Base-by-base conservation (phyloP, 164 flowering plant genomes). In the Piper betle region DNA sequence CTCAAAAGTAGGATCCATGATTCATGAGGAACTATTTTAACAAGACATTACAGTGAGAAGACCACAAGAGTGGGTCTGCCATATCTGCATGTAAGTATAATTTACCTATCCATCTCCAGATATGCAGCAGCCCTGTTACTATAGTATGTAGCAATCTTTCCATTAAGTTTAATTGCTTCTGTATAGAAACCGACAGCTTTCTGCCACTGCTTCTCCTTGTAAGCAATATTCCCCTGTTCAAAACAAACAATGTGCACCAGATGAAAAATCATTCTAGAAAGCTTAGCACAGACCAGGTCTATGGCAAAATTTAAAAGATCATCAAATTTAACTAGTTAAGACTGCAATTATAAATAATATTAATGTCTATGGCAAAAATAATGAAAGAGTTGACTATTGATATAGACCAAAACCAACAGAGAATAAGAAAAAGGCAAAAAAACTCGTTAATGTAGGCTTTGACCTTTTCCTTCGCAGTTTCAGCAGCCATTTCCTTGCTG, bases 121-220 rank as follows among this genome's bases (percentile, higher is more conserved):
- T 88, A 79, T 52, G 96, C 99, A 56, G 95, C 95, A 68, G 99
- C 99, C 74, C 97, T 82, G 67, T 93, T 93, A 66, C 87, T 88
- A 74, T 85, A 93, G 63, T 90, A 93, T 16, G 97, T 90, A 58
- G 99, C 96, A 82, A 75, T 90, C 58, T 68, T 81, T 39, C 85
- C 78, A 71, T 70, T 72, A 40, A 86, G 85, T 71, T 82, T 93
- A 72, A 93, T 88, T 65, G 99, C 97, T 67, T 93, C 99, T 18
- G 93, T 76, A 63, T 93, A 93, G 62, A 75, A 85, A 58, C 77
- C 67, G 40, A 93, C 74, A 56, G 99, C 99, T 67, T 80, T 88
- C 73, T 78, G 91, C 93, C 89, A 86, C 60, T 86, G 88, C 57
- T 86, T 90, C 15, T 80, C 88, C 77, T 93, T 90, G 73, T 65